phyloP scores from a whole-genome alignment of 805 yeast genomes.

The Wickerhamiella bombiphila region DNA sequence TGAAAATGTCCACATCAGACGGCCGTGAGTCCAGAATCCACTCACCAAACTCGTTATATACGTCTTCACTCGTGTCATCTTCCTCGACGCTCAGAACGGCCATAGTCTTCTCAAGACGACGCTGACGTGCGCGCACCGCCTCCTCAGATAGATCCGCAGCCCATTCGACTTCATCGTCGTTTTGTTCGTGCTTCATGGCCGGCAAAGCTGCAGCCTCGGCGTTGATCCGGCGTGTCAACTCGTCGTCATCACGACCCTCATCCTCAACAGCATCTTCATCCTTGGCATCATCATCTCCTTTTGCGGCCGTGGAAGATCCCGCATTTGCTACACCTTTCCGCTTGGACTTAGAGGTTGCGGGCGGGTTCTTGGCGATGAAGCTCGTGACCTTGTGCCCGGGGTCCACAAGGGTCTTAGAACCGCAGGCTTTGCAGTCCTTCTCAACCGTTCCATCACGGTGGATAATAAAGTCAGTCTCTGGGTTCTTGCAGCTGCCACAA shows the following conservation, averaged over 20 bases:
- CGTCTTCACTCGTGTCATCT: conserved; percentile 30
- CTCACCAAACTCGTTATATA: conserved; percentile 68
- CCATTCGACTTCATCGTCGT: conserved; percentile 84
- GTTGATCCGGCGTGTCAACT: conserved; percentile 60
- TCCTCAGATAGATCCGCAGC: conserved; percentile 94
- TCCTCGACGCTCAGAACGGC: conserved; percentile 24
- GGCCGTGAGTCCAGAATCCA: conserved; percentile 63
- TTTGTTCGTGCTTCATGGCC: conserved; percentile 33
- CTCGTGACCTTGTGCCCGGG: conserved; percentile 77
- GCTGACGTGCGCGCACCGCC: conserved; percentile 84
- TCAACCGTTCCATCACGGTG: conserved; percentile 60
- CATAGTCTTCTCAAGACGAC: conserved; percentile 51
- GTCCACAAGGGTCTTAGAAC: conserved; percentile 71
- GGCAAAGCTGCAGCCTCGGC: conserved; percentile 67
- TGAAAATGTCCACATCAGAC: conserved; percentile 86
- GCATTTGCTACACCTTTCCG: conserved; percentile 82
- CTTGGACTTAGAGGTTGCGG: conserved; percentile 30
- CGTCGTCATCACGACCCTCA: conserved; percentile 49
- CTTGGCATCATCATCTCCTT: conserved; percentile 22
- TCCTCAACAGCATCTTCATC: conserved; percentile 24
- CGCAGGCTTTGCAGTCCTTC: conserved; percentile 97
- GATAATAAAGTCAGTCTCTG: conserved; percentile 85
- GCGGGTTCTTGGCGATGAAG: conserved; percentile 79
- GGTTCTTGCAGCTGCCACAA: conserved; percentile 91
- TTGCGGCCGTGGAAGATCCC: conserved; percentile 22